Evolutionary conservation across 2,329 filamentous ascomycete genomes (phyloP), one percentile per base, ranked within the genome.

Genomic region (Biscogniauxia sp.): DNA sequence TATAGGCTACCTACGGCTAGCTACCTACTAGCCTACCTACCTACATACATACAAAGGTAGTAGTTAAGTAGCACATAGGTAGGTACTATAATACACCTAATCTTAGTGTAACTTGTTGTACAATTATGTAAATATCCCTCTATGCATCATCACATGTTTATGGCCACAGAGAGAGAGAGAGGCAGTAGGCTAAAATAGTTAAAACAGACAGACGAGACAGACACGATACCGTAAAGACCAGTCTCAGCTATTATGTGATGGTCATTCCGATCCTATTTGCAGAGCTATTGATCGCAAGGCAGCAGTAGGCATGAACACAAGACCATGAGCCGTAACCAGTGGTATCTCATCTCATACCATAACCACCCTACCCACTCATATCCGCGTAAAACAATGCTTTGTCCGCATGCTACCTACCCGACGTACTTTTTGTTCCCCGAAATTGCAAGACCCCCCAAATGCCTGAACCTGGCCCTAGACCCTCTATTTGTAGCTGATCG

Each of bases 401-500:
- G 26, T 26, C 2, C 52, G 52, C 52, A 54, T 54, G 52, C 52
- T 54, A 19, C 37, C 37, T 45, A n/a, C 37, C 37, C 37, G 37
- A 58, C 55, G 61, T 61, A 63, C 55, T 65, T 58, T 45, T 63
- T 66, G 41, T 49, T 45, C 51, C 17, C 50, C 50, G 17, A 28
- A 53, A 58, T 23, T 23, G 56, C 17, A 25, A 53, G 37, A 58
- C 13, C 37, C 11, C 28, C 28, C 28, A 2, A 32, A 49, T 25
- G 19, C 28, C 28, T 26, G 15, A n/a, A 58, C 37, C 56, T 49
- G 23, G 37, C 52, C 51, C 56, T 53, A 28, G 57, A 52, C 57
- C 63, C 60, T 68, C 64, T 65, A 61, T 62, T 45, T 45, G 60
- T 54, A 57, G 49, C 60, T 56, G 54, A 58, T 51, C 55, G 55